Evolutionary conservation across 2,329 filamentous ascomycete genomes (phyloP).

Genomic region (Talaromyces marneffei): DNA sequence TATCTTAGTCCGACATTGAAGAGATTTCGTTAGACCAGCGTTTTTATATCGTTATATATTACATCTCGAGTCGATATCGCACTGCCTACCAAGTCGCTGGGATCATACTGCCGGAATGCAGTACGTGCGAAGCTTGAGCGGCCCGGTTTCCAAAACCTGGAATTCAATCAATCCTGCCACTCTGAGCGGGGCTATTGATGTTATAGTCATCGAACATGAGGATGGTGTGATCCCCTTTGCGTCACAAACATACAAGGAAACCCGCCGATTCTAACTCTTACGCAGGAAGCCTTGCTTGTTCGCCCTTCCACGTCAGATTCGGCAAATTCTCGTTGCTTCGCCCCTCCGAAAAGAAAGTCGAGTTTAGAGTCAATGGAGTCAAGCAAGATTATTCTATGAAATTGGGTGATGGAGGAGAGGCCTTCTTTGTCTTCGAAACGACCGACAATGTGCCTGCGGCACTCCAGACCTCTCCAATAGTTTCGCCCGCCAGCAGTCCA

Average conservation of each 20-base stretch:
- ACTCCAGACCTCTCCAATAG: conserved; percentile 87
- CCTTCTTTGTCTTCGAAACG: conserved; percentile 98
- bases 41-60: conserved; percentile 2
- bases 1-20: background rate
- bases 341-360: conserved; percentile 97
- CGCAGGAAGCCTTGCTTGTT: conserved; percentile 68
- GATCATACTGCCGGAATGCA: conserved; percentile 61
- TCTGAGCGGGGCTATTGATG: conserved; percentile 94
- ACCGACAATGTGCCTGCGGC: conserved; percentile 85
- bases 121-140: conserved; percentile 93
- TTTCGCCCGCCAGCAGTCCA: conserved; percentile 83
- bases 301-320: conserved; percentile 96
- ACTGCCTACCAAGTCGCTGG: conserved; percentile 8
- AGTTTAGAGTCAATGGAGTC: conserved; percentile 87
- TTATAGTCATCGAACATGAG: conserved; percentile 94
- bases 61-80: conserved; percentile 12
- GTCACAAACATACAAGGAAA: background rate
- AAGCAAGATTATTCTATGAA: conserved; percentile 98
- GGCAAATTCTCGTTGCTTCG: conserved; percentile 95
- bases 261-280: conserved; percentile 14
- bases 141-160: conserved; percentile 96
- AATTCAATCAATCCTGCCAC: conserved; percentile 99
- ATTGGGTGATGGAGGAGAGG: conserved; percentile 91
- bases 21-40: background rate
- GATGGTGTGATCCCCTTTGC: conserved; percentile 60